These are phyloP conservation scores for Mallotus japonicus DNA, from an alignment of 441 rosid species.

Conservation along the genomic window DNA sequence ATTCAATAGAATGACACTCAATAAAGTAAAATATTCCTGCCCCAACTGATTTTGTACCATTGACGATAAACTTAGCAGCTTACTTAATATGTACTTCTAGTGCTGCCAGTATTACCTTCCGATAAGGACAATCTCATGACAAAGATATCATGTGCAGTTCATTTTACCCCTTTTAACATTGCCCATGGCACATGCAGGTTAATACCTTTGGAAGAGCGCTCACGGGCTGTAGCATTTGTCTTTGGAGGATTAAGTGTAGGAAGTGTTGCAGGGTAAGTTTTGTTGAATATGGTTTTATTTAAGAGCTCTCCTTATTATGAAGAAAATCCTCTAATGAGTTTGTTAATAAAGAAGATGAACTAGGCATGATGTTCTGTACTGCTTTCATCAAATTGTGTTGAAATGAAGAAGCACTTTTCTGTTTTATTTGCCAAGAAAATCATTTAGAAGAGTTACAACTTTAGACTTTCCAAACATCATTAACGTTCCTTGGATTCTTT, in stretches of 20 bases:
- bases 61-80: no score
- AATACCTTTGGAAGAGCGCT: conserved; percentile 87
- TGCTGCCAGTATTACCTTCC: conserved; percentile 1
- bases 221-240: conserved; percentile 90
- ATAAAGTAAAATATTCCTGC: no score
- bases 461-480: conserved; percentile 1
- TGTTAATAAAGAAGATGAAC: conserved; percentile 2
- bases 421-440: not conserved
- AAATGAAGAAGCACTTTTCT: not conserved
- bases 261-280: conserved; percentile 84
- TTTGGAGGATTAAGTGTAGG: conserved; percentile 94
- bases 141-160: conserved; percentile 16
- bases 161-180: conserved; percentile 25
- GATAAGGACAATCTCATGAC: conserved; percentile 5
- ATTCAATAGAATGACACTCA: no score
- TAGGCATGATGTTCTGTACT: not conserved
- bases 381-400: not conserved
- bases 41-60: no score
- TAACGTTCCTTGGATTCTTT: not conserved
- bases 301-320: conserved; percentile 4
- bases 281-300: conserved; percentile 18
- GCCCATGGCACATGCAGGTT: conserved; percentile 46
- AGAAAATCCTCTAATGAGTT: conserved; percentile 2
- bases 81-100: not conserved
- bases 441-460: not conserved